Evolutionary conservation across 2,329 filamentous ascomycete genomes (phyloP).

Genomic region (Aspergillus sp.): DNA sequence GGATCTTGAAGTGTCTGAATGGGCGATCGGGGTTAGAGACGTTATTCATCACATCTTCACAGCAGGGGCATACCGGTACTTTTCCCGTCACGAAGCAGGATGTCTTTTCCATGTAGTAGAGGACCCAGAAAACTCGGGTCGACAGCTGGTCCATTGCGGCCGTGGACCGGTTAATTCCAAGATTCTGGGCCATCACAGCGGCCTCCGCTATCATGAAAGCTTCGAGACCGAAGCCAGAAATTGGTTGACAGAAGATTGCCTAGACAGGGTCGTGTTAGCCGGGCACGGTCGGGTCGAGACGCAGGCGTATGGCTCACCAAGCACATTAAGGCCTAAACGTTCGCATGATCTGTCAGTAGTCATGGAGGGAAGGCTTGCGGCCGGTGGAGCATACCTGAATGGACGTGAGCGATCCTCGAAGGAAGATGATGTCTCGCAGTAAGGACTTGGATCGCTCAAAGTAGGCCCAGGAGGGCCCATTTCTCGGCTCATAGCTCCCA

Average conservation of each 20-base stretch:
- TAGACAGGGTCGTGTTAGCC: constrained; percentile 8
- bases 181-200: constrained; percentile 33
- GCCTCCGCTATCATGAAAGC: constrained; percentile 34
- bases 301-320: neutral
- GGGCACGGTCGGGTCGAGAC: neutral
- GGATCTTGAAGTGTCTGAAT: constrained; percentile 34
- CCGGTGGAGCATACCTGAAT: neutral
- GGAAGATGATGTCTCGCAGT: constrained; percentile 22
- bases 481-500: constrained; percentile 39
- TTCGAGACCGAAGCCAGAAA: constrained; percentile 38
- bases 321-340: neutral
- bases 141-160: no score
- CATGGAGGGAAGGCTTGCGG: no score
- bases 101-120: no score
- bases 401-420: neutral
- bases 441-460: constrained; percentile 14
- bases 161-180: constrained; percentile 36
- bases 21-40: neutral
- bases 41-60: neutral
- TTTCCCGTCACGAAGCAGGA: constrained; percentile 30
- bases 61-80: constrained; percentile 31
- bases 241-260: constrained; percentile 38
- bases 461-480: constrained; percentile 37
- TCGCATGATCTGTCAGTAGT: neutral
- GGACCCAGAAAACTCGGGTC: no score